These are phyloP conservation scores for Penicillium waksmanii DNA, from an alignment of 495 filamentous ascomycete species.

Conservation along the genomic window DNA sequence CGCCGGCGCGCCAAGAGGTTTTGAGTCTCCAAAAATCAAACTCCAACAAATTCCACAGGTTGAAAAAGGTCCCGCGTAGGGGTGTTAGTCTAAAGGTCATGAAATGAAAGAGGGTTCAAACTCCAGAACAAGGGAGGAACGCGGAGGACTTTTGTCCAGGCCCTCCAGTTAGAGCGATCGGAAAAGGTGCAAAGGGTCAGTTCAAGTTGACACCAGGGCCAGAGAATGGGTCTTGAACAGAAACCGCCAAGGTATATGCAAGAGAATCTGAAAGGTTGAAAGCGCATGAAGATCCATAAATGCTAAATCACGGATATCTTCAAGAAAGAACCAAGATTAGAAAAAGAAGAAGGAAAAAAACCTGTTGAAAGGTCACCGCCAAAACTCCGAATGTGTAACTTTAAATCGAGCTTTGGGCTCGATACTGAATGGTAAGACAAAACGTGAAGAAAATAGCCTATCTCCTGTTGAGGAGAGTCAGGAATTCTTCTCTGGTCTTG, in stretches of 20 bases:
- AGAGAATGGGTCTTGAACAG: constrained; percentile 2
- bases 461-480: constrained; percentile 74
- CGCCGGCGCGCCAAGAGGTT: constrained; percentile 22
- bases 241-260: constrained; percentile 20
- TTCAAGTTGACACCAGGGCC: not conserved
- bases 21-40: constrained; percentile 16
- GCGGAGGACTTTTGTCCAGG: not conserved
- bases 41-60: constrained; percentile 11
- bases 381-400: constrained; percentile 45
- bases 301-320: constrained; percentile 15
- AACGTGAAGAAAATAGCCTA: constrained; percentile 24
- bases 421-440: constrained; percentile 4
- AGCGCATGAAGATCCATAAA: constrained; percentile 6
- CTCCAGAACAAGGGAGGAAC: constrained; percentile 1
- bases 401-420: constrained; percentile 18
- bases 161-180: not conserved
- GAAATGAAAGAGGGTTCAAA: constrained; percentile 14
- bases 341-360: constrained; percentile 21
- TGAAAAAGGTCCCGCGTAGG: constrained; percentile 14
- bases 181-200: not conserved
- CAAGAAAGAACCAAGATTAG: not conserved
- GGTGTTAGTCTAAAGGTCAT: constrained; percentile 25
- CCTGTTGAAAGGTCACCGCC: constrained; percentile 46
- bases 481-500: constrained; percentile 92
- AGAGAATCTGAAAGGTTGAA: constrained; percentile 9